These are phyloP conservation scores for Trichoderma sp. DNA, from an alignment of 2,329 filamentous ascomycete species.

Conservation along the genomic window DNA sequence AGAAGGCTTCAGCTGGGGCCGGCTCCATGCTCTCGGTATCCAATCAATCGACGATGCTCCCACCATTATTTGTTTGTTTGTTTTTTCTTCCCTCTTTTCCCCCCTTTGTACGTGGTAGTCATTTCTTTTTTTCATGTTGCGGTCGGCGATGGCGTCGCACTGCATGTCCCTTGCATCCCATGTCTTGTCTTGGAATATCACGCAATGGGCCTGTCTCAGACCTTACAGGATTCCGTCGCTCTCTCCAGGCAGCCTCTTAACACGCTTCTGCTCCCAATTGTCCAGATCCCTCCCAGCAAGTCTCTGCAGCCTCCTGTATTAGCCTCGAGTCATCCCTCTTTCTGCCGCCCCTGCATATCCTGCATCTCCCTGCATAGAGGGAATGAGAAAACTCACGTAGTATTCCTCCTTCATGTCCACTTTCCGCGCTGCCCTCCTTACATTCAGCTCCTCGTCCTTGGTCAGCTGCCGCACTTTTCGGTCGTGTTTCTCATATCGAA, in stretches of 20 bases:
- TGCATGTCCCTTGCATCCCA: neutral
- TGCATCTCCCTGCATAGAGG: neutral
- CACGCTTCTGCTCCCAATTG: slow-evolving; percentile 94
- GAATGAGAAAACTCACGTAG: slow-evolving; percentile 62
- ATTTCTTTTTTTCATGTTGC: slow-evolving; percentile 2
- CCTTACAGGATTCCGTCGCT: slow-evolving; percentile 71
- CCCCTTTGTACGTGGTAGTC: neutral
- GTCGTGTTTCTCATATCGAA: slow-evolving; percentile 92
- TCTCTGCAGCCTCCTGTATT: slow-evolving; percentile 25
- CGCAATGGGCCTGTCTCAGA: neutral
- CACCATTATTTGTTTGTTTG: neutral
- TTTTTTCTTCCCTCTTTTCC: neutral
- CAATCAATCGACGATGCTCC: slow-evolving; percentile 3
- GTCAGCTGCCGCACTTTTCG: slow-evolving; percentile 81
- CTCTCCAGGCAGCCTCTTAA: slow-evolving; percentile 85
- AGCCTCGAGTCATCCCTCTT: neutral
- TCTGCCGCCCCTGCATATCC: neutral
- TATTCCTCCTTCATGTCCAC: slow-evolving; percentile 84
- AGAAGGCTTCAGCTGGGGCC: slow-evolving; percentile 8
- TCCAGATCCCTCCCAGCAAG: slow-evolving; percentile 81
- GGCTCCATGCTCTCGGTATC: slow-evolving; percentile 8
- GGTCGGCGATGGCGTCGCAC: neutral
- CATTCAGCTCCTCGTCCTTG: slow-evolving; percentile 79
- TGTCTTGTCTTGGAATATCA: neutral
- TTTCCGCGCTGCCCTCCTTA: slow-evolving; percentile 67